phyloP scores from a whole-genome alignment of 1,284 basidiomycete genomes.

The Cutaneotrichosporon sp. region DNA sequence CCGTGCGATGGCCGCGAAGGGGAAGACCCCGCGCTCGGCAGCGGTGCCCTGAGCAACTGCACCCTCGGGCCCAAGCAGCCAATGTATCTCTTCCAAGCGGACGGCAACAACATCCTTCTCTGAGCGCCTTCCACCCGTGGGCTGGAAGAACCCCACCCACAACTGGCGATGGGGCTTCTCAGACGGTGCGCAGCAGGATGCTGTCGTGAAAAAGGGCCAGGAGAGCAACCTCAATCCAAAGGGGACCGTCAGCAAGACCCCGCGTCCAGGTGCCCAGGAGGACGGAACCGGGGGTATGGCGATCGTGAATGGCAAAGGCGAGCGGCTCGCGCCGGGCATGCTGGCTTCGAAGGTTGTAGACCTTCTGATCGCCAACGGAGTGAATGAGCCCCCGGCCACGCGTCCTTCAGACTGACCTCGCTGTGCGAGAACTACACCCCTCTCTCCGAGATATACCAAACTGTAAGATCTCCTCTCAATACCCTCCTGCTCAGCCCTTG shows the following conservation, averaged over 20 bases:
- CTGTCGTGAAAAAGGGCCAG: not conserved
- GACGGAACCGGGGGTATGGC: too few species aligned
- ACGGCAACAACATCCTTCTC: slow-evolving; percentile 12
- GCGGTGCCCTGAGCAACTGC: slow-evolving; percentile 27
- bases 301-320: too few species aligned
- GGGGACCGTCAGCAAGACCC: not conserved
- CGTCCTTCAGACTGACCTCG: too few species aligned
- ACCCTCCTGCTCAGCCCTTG: too few species aligned
- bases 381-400: too few species aligned
- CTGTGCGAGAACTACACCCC: too few species aligned
- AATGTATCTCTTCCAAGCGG: slow-evolving; percentile 12
- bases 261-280: too few species aligned
- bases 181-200: slow-evolving; percentile 16
- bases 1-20: slow-evolving; percentile 49
- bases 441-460: too few species aligned
- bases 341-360: too few species aligned
- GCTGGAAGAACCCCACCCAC: slow-evolving; percentile 5
- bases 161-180: not conserved
- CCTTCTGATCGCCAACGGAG: too few species aligned
- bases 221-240: not conserved
- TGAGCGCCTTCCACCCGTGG: not conserved
- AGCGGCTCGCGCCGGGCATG: too few species aligned
- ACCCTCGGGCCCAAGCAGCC: slow-evolving; percentile 28
- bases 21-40: slow-evolving; percentile 33
- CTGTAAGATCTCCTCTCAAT: too few species aligned